Base-by-base conservation (phyloP, 1,139 yeast genomes). In the Taphrina deformans region DNA sequence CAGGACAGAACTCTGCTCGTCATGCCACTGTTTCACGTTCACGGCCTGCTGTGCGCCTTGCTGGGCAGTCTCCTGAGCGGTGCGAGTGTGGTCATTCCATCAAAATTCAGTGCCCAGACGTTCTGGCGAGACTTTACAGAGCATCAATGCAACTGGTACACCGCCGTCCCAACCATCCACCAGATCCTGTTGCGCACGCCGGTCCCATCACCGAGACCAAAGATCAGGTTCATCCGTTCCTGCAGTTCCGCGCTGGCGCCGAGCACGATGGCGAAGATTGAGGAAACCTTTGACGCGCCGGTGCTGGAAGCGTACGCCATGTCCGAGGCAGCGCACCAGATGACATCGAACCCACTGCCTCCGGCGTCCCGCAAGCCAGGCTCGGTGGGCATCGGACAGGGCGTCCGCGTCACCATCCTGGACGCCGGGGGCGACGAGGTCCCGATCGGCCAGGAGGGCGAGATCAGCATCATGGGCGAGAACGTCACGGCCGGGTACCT, bases 11-110 rank as follows among this genome's bases (percentile, higher is more conserved):
- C 86, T 2, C 85, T 85, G 70, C 75, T 86, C 45, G 89, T 86
- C 40, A 86, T 86, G 90, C 90, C 90, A 1, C 75, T 86, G 48
- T 86, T 86, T 79, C 90, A 86, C 71, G 89, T 86, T 38, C 90
- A 86, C 72, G 90, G 90, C 0, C 76, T 86, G 56, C 79, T 85
- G 67, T 86, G 87, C 65, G 88, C 86, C 0, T 75, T 85, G 31
- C 71, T 86, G 55, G 83, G 87, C 0, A 83, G 89, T 0, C 76
- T 86, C 59, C 79, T 82, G 23, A 78, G 85, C 0, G 84, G 84
- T n/a, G 88, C 89, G 35, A 73, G 84, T 0, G 86, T 80, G 1
- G 80, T 86, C 18, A 77, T 86, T 26, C 88, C 89, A 24, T 73
- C 79, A 16, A 78, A 75, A 71, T 86, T 86, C 75, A 81, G 86